These are phyloP conservation scores for Nymphaea thermarum DNA, from an alignment of 164 flowering plant genomes.

Conservation along the genomic window DNA sequence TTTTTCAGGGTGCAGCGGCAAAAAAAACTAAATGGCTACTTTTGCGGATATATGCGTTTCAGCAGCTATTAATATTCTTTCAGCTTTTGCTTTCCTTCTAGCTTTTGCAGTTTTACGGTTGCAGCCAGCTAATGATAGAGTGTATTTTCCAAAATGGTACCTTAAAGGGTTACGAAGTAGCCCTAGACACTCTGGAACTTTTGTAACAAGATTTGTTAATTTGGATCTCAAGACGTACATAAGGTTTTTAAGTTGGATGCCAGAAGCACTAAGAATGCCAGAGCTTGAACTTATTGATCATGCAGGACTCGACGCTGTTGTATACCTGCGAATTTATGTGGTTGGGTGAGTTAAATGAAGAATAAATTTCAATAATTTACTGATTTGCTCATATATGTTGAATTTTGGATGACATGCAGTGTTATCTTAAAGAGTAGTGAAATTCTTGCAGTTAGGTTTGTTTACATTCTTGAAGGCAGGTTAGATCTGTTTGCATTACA, in stretches of 20 bases:
- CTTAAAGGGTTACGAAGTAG: constrained; percentile 18
- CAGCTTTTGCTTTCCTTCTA: constrained; percentile 15
- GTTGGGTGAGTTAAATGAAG: constrained; percentile 12
- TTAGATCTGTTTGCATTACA: no score
- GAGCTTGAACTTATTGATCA: constrained; percentile 19
- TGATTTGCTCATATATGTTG: no score
- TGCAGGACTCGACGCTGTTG: constrained; percentile 22
- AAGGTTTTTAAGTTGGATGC: constrained; percentile 16
- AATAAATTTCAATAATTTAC: no score
- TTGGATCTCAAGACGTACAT: constrained; percentile 12
- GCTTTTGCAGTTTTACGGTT: constrained; percentile 13
- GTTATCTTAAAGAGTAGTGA: no score
- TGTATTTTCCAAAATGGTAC: constrained; percentile 23
- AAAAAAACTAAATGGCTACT: constrained; percentile 9
- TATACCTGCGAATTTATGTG: constrained; percentile 16
- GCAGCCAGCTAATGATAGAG: constrained; percentile 18
- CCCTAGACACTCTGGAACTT: constrained; percentile 12
- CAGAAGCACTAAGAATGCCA: constrained; percentile 18
- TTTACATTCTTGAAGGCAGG: no score
- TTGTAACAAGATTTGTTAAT: constrained; percentile 13
- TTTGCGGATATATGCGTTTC: constrained; percentile 11
- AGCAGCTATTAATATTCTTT: constrained; percentile 13
- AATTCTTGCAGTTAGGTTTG: no score
- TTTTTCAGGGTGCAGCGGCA: no score
- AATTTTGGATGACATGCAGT: no score